A percentile compares a stretch with the other conserved stretches of the same genome.
phyloP scores from a whole-genome alignment of 2,329 filamentous ascomycete species.

The Tympanopsis confertula region DNA sequence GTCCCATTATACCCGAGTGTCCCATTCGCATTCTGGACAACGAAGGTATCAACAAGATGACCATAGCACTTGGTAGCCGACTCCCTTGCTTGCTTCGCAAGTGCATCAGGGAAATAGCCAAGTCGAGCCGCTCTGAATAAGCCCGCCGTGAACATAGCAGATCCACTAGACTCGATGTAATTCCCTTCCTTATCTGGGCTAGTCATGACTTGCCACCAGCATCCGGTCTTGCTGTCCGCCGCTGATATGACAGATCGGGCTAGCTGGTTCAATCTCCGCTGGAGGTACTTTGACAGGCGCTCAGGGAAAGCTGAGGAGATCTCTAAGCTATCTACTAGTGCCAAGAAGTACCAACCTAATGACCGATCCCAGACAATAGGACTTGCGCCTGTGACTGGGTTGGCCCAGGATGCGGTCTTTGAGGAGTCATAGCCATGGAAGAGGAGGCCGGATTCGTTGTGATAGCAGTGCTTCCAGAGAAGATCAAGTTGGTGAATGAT shows the following conservation, averaged over 20 bases:
- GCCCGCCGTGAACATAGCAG: constrained; percentile 44
- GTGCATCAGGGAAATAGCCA: constrained; percentile 27
- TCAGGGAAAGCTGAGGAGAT: constrained; percentile 24
- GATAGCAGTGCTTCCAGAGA: constrained; percentile 27
- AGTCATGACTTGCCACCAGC: constrained; percentile 48
- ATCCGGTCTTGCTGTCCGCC: constrained; percentile 28
- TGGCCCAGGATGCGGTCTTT: constrained; percentile 36
- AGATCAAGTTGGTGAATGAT: constrained; percentile 31
- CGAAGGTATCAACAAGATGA: constrained; percentile 28
- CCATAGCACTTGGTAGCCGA: constrained; percentile 29
- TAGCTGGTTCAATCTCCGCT: constrained; percentile 7
- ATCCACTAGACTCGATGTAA: constrained; percentile 47
- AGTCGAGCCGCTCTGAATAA: constrained; percentile 31
- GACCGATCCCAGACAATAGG: constrained; percentile 41
- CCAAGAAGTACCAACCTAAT: constrained; percentile 41
- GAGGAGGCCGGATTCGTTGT: constrained; percentile 22
- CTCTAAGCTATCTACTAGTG: constrained; percentile 35
- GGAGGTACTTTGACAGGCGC: constrained; percentile 26
- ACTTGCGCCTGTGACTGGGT: constrained; percentile 32
- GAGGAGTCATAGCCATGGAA: constrained; percentile 42
- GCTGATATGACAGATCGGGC: constrained; percentile 7
- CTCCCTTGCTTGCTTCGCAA: too few relatives aligned
- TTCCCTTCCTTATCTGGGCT: constrained; percentile 35
- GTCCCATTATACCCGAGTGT: constrained; percentile 38
- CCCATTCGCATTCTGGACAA: constrained; percentile 31